Percentiles rank a stretch among this genome's conserved stretches.
phyloP scores from a whole-genome alignment of 108 stramenopile species.

The Nannochloropsis salina region DNA sequence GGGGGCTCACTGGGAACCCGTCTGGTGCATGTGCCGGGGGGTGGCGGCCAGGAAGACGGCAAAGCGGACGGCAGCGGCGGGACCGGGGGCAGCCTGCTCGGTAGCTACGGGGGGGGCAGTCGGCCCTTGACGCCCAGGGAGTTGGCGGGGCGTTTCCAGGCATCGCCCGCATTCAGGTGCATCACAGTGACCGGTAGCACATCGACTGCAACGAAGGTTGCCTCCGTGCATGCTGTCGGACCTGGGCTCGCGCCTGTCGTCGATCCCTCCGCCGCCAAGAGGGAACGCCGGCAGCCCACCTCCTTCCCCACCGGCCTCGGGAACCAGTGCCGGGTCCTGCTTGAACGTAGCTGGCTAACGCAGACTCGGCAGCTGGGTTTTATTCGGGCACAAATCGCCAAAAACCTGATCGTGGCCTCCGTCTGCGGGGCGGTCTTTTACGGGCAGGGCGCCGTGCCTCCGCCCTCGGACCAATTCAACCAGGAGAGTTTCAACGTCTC shows the following conservation, averaged over 20 bases:
- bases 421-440: constrained; percentile 38
- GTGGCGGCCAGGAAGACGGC: neutral
- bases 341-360: constrained; percentile 25
- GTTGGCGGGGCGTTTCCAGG: neutral
- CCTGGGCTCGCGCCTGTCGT: neutral
- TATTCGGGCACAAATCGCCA: constrained; percentile 27
- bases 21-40: neutral
- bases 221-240: neutral
- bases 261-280: neutral
- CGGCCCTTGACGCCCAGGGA: neutral
- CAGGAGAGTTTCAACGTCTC: constrained; percentile 20
- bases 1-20: constrained; percentile 29
- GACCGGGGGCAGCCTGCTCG: constrained; percentile 2
- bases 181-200: neutral
- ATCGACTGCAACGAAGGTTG: neutral
- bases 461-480: neutral
- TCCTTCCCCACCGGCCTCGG: constrained; percentile 1
- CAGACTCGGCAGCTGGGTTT: constrained; percentile 29
- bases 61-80: neutral
- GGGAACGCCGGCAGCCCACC: neutral
- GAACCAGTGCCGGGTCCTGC: constrained; percentile 30
- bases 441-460: constrained; percentile 27
- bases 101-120: neutral
- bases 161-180: neutral
- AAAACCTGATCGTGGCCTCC: constrained; percentile 39